Conservation (phyloP, 768 basidiomycete species). For the Suillus clintonianus region DNA sequence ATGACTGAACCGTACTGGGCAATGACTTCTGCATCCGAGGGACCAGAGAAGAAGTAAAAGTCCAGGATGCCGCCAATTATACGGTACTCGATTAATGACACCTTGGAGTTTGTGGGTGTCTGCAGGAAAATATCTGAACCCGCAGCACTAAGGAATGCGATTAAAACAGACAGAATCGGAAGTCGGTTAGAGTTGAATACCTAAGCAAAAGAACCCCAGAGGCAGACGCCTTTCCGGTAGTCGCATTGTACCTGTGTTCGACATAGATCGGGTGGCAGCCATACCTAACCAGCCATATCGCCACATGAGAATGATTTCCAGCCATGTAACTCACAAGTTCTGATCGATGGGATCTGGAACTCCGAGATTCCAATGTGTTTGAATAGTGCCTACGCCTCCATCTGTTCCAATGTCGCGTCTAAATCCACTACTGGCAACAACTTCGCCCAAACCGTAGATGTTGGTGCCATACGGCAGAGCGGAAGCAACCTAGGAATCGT, state of each 20-base stretch:
- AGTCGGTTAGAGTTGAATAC: slow-evolving; percentile 30
- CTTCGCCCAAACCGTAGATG: slow-evolving; percentile 79
- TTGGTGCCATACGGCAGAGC: slow-evolving; percentile 67
- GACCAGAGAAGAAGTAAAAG: slow-evolving; percentile 74
- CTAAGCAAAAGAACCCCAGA: slow-evolving; percentile 82
- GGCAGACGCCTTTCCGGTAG: slow-evolving; percentile 52
- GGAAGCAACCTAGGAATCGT: slow-evolving; percentile 51
- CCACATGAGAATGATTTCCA: neutral
- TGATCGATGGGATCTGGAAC: slow-evolving; percentile 62
- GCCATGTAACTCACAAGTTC: slow-evolving; percentile 54
- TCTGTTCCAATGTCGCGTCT: slow-evolving; percentile 56
- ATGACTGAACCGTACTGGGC: slow-evolving; percentile 71
- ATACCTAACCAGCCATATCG: slow-evolving; percentile 43
- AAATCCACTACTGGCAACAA: slow-evolving; percentile 68
- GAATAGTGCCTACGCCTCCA: slow-evolving; percentile 55
- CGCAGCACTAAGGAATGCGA: slow-evolving; percentile 47
- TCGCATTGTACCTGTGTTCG: slow-evolving; percentile 64
- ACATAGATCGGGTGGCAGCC: slow-evolving; percentile 76
- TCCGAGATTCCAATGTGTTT: slow-evolving; percentile 70
- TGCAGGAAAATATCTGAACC: slow-evolving; percentile 72
- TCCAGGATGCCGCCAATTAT: slow-evolving; percentile 77
- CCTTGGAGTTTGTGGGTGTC: slow-evolving; percentile 52
- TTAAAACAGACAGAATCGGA: slow-evolving; percentile 2
- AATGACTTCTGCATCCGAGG: slow-evolving; percentile 53
- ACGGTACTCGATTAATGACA: slow-evolving; percentile 70